These are phyloP conservation scores for Rhodotorula sp. DNA, from an alignment of 1,284 basidiomycete genomes.

Conservation along the genomic window DNA sequence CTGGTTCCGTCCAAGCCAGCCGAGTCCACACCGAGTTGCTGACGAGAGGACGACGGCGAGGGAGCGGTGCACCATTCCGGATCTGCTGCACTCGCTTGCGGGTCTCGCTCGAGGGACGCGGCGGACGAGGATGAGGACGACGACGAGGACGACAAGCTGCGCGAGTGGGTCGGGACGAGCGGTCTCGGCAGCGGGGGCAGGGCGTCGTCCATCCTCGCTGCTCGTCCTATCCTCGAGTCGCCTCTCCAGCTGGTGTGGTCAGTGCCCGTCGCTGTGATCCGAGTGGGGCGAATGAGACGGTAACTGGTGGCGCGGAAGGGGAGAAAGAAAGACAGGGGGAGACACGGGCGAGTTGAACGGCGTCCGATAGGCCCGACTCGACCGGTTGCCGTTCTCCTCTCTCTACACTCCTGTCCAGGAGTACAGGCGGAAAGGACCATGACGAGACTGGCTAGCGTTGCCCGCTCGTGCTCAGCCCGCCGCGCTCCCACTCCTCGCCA, in stretches of 20 bases:
- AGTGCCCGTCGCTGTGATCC: no score
- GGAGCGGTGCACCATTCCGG: neutral
- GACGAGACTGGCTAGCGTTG: neutral
- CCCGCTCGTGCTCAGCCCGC: neutral
- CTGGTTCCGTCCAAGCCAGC: neutral
- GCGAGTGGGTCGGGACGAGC: constrained; percentile 15
- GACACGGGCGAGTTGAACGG: no score
- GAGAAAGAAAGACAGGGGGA: no score
- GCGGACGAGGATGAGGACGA: constrained; percentile 8
- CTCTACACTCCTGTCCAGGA: no score
- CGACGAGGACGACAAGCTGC: constrained; percentile 28
- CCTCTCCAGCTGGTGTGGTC: no score
- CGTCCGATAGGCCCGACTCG: no score
- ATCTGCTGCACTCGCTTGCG: neutral
- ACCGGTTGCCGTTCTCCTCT: no score
- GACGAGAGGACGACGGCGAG: neutral
- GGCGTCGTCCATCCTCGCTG: neutral
- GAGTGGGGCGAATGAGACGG: no score
- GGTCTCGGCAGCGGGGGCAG: constrained; percentile 20
- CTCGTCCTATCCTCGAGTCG: neutral
- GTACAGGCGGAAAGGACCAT: no score
- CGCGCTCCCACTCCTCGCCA: neutral
- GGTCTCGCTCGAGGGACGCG: neutral
- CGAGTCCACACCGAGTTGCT: neutral
- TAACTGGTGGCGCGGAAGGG: no score